These are phyloP conservation scores for Lasiodiplodia sp. DNA, from an alignment of 2,329 filamentous ascomycete species.

Conservation along the genomic window DNA sequence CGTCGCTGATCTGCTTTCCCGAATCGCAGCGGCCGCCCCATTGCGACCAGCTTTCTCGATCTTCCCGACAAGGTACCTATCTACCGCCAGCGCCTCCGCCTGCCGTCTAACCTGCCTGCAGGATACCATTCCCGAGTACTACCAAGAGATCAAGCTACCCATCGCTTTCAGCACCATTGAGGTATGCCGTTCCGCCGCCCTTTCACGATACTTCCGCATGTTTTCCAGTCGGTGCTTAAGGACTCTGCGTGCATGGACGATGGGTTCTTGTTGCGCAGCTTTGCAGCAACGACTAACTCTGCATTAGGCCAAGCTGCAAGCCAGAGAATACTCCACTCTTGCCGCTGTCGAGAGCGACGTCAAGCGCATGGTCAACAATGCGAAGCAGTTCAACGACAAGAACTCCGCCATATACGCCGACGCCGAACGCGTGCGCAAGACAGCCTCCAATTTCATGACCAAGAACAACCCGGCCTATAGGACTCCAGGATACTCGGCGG, in stretches of 20 bases:
- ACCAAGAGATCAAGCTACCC: slow-evolving; percentile 76
- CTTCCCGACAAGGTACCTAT: slow-evolving; percentile 65
- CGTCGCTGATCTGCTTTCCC: slow-evolving; percentile 13
- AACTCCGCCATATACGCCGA: slow-evolving; percentile 78
- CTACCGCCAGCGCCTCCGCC: slow-evolving; percentile 29
- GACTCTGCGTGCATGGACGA: slow-evolving; percentile 19
- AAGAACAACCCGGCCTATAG: slow-evolving; percentile 85
- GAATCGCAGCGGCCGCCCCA: slow-evolving; percentile 66
- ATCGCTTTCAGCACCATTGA: slow-evolving; percentile 81
- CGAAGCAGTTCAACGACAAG: slow-evolving; percentile 82
- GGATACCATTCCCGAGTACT: slow-evolving; percentile 75
- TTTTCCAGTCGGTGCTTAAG: not conserved
- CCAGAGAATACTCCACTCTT: slow-evolving; percentile 72
- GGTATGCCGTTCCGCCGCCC: slow-evolving; percentile 45
- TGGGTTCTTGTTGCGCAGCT: not conserved
- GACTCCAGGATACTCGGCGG: slow-evolving; percentile 70
- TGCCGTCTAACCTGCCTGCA: slow-evolving; percentile 41
- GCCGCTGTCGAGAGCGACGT: slow-evolving; percentile 82
- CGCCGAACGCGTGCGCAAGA: slow-evolving; percentile 85
- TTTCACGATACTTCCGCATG: slow-evolving; percentile 6
- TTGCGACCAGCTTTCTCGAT: slow-evolving; percentile 77
- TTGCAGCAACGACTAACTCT: slow-evolving; percentile 33
- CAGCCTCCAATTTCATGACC: slow-evolving; percentile 86
- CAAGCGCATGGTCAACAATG: slow-evolving; percentile 87
- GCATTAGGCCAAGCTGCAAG: slow-evolving; percentile 67